Base-by-base conservation (phyloP, 345 rosid species). In the Corchorus olitorius region DNA sequence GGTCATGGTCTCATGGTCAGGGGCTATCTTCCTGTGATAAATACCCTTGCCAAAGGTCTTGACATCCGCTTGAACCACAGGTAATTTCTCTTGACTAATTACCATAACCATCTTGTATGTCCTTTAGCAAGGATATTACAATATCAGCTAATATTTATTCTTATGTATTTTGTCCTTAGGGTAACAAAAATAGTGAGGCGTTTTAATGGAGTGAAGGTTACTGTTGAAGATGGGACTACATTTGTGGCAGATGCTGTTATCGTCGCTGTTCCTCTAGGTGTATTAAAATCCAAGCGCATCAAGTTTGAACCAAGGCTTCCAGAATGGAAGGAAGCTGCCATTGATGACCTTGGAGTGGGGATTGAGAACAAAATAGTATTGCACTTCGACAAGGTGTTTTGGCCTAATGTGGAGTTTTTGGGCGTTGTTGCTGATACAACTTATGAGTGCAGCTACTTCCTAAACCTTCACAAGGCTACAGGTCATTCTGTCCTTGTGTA, bases 1-100 rank as follows among this genome's bases (percentile, higher is more conserved):
- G 99, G 99, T 62, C 99, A 96, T 15, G 99, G 97, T 43, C 92
- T 96, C 65, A 96, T 96, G 99, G 98, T 96, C 41, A 86, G 99
- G 86, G 99, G 99, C 61, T 96, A 96, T 81, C 89, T 89, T 48
- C 97, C 98, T 75, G 98, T 96, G 13, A 89, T 96, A 77, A 93
- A 93, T 85, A 92, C 99, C 56, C 93, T 96, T 64, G 93, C 98
- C 55, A 92, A 93, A 84, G 99, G 98, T 55, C 91, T 96, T 45
- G 97, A 96, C 81, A 86, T 96, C 70, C 94, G 95, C 66, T 76
- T 96, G 78, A 81, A 84, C 82, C 98, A 90, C 83, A 92, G 97
- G 98, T 93, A 84, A 43, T 52, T 61, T 64, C 52, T n/a, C 66
- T 54, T 72, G 61, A 58, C 39, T 15, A 43, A 45, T 22, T 34